phyloP scores from a whole-genome alignment of 2,329 filamentous ascomycete species.

The Plectosphaerella sp. region DNA sequence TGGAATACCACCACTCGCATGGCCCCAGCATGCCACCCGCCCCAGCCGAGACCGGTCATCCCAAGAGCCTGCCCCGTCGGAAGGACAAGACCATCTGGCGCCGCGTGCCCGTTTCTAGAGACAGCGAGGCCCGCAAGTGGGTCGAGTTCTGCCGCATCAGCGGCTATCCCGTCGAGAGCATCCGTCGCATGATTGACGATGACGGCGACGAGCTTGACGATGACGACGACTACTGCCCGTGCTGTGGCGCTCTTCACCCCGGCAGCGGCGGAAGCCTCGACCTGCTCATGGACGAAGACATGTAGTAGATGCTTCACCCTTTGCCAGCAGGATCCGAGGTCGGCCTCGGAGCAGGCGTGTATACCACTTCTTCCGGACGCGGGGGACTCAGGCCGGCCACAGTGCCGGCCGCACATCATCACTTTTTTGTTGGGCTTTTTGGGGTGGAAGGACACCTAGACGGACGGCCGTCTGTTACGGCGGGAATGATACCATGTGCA shows the following conservation, averaged over 20 bases:
- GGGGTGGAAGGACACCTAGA: no score
- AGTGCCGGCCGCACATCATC: no score
- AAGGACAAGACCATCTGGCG: constrained; percentile 47
- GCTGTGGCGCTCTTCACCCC: constrained; percentile 33
- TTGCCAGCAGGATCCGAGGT: no score
- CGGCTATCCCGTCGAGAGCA: constrained; percentile 21
- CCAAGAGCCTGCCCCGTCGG: constrained; percentile 9
- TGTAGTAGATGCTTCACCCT: background rate
- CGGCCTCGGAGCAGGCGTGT: no score
- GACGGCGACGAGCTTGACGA: constrained; percentile 30
- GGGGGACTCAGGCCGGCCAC: no score
- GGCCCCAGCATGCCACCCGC: constrained; percentile 31
- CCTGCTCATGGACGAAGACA: background rate
- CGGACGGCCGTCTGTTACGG: no score
- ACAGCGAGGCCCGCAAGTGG: constrained; percentile 38
- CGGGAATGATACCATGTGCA: no score
- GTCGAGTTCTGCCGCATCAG: constrained; percentile 38
- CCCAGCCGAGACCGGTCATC: constrained; percentile 33
- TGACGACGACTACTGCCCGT: constrained; percentile 27
- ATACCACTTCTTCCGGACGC: no score
- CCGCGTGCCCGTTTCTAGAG: constrained; percentile 37
- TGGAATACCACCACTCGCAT: constrained; percentile 21
- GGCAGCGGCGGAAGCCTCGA: constrained; percentile 13
- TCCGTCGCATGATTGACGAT: constrained; percentile 11
- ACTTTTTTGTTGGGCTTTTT: no score